Percentiles rank a stretch among this genome's conserved stretches.
phyloP scores from a whole-genome alignment of 2,329 filamentous ascomycete species.

The Aspergillus sp. region DNA sequence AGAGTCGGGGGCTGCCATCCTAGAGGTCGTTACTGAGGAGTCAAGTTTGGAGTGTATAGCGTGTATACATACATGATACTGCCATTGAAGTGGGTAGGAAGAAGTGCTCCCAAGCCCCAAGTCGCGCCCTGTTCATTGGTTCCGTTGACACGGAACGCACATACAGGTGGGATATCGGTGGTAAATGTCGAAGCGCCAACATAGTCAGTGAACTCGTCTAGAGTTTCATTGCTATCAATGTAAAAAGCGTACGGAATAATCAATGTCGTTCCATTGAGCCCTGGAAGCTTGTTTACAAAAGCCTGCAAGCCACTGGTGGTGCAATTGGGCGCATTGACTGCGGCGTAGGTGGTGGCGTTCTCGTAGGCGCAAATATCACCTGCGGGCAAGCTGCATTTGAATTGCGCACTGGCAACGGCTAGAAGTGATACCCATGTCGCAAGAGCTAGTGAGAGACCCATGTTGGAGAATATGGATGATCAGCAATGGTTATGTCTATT shows the following conservation, averaged over 20 bases:
- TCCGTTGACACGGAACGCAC: not conserved
- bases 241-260: not conserved
- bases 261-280: not conserved
- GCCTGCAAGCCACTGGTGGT: not conserved
- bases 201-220: not conserved
- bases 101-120: not conserved
- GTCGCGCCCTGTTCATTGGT: not conserved
- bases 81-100: not conserved
- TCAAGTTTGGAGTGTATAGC: not conserved
- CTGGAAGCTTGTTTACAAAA: not conserved
- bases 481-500: not conserved
- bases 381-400: not conserved
- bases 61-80: not conserved
- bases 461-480: not conserved
- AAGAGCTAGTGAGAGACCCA: not conserved
- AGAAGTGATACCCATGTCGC: not conserved
- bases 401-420: not conserved
- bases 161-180: not conserved
- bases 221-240: not conserved
- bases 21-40: not conserved
- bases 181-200: not conserved
- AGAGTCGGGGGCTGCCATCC: not conserved
- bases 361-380: not conserved
- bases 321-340: not conserved
- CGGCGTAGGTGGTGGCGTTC: not conserved